A percentile compares a stretch with the other conserved stretches of the same genome.
phyloP scores from a whole-genome alignment of 2,329 filamentous ascomycete genomes.

The Passalora sequoiae region DNA sequence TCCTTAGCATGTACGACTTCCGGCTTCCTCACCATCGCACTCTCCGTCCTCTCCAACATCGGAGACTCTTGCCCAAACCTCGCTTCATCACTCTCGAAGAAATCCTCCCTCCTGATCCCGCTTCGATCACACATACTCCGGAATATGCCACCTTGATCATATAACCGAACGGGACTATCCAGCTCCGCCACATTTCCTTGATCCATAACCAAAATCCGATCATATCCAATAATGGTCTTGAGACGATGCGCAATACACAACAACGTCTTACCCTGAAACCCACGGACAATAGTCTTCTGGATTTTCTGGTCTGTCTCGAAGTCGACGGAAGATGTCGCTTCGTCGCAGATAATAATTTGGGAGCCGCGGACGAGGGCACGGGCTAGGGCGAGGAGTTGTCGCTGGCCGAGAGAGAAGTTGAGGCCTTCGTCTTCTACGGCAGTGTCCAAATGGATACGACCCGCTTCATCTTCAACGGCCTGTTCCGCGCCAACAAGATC shows the following conservation, averaged over 20 bases:
- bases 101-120: slow-evolving; percentile 59
- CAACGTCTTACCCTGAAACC: slow-evolving; percentile 80
- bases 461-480: slow-evolving; percentile 41
- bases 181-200: slow-evolving; percentile 81
- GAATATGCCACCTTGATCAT: slow-evolving; percentile 72
- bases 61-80: slow-evolving; percentile 25
- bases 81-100: slow-evolving; percentile 33
- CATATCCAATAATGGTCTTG: slow-evolving; percentile 85
- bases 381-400: slow-evolving; percentile 90
- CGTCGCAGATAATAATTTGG: slow-evolving; percentile 94
- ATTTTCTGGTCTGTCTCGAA: slow-evolving; percentile 97
- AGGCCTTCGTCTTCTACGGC: slow-evolving; percentile 88
- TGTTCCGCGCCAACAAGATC: slow-evolving; percentile 59
- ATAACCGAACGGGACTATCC: slow-evolving; percentile 69
- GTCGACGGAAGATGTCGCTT: slow-evolving; percentile 88
- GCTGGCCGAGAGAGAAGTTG: slow-evolving; percentile 91
- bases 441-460: slow-evolving; percentile 75
- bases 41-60: slow-evolving; percentile 24
- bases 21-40: background rate
- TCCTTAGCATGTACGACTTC: background rate
- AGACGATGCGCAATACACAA: slow-evolving; percentile 89
- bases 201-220: slow-evolving; percentile 96
- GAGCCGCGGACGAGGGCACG: slow-evolving; percentile 81
- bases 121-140: slow-evolving; percentile 83
- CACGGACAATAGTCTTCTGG: slow-evolving; percentile 77